phyloP scores from a whole-genome alignment of 345 rosid species.

The Euphorbia tirucalli region DNA sequence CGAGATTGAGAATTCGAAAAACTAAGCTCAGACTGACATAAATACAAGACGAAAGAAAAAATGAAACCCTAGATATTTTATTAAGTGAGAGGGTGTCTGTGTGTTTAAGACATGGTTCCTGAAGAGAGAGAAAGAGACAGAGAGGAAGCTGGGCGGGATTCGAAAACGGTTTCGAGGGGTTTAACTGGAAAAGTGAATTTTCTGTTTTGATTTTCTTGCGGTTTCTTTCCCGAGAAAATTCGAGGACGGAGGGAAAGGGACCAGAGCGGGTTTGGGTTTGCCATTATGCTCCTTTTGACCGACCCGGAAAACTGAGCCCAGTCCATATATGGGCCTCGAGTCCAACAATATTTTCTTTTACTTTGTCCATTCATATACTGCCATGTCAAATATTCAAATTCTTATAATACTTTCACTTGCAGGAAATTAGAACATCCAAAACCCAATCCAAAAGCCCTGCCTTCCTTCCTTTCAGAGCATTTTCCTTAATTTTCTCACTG shows the following conservation, averaged over 20 bases:
- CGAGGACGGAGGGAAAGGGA: constrained; percentile 9
- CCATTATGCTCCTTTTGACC: background rate
- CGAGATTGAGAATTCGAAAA: constrained; percentile 7
- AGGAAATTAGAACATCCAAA: background rate
- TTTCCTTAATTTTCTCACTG: constrained; percentile 1
- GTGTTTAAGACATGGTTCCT: background rate
- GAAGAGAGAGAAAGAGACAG: background rate
- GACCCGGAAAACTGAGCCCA: background rate
- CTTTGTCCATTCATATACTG: background rate
- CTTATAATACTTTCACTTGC: background rate
- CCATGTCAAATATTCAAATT: background rate
- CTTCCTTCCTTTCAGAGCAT: background rate
- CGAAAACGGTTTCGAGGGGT: constrained; percentile 21
- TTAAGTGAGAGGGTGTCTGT: background rate
- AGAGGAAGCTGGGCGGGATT: constrained; percentile 20
- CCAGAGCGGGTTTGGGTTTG: constrained; percentile 9
- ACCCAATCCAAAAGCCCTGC: constrained; percentile 27
- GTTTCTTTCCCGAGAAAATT: constrained; percentile 30
- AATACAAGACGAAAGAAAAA: background rate
- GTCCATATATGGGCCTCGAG: background rate
- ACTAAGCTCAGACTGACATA: background rate
- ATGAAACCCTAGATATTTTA: constrained; percentile 7
- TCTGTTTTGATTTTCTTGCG: constrained; percentile 18
- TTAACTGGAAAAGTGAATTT: constrained; percentile 20
- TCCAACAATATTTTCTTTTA: background rate